phyloP scores from a whole-genome alignment of 495 filamentous ascomycete genomes.

The Entonaema liquescens region DNA sequence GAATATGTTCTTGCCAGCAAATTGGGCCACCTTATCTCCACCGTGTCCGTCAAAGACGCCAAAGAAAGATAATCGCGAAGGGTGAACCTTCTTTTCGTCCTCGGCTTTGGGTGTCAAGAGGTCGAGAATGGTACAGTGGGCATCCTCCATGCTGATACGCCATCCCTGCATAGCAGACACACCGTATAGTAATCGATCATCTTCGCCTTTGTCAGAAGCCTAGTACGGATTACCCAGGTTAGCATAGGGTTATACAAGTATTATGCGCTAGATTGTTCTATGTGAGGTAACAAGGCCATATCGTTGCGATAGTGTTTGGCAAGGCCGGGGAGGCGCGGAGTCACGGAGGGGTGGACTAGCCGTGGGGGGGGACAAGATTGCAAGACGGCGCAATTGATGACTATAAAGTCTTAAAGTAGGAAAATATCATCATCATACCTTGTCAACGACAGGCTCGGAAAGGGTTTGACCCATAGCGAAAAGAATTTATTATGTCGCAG shows the following conservation, averaged over 20 bases:
- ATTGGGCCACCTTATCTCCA: conserved; percentile 93
- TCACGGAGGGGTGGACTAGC: conserved; percentile 25
- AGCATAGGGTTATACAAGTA: conserved; percentile 8
- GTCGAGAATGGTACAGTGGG: conserved; percentile 88
- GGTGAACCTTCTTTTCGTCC: conserved; percentile 66
- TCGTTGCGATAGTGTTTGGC: conserved; percentile 32
- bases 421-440: conserved; percentile 69
- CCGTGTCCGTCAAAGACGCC: conserved; percentile 98
- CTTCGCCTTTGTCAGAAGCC: conserved; percentile 87
- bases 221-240: conserved; percentile 50
- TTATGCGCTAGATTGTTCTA: conserved; percentile 28
- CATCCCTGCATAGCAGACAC: conserved; percentile 99
- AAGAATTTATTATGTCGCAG: conserved; percentile 28
- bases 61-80: conserved; percentile 89
- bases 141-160: conserved; percentile 99
- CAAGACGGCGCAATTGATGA: conserved; percentile 34
- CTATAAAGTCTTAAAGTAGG: not conserved
- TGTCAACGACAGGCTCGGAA: conserved; percentile 97
- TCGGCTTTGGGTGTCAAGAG: conserved; percentile 70
- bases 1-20: conserved; percentile 91
- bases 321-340: conserved; percentile 39
- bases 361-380: conserved; percentile 1
- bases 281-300: conserved; percentile 21
- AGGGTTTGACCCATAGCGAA: conserved; percentile 95
- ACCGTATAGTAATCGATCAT: conserved; percentile 91